Percentiles rank a stretch among this genome's conserved stretches.
These are phyloP conservation scores for Exsudoporus frostii DNA, from an alignment of 768 basidiomycete genomes.

Conservation along the genomic window DNA sequence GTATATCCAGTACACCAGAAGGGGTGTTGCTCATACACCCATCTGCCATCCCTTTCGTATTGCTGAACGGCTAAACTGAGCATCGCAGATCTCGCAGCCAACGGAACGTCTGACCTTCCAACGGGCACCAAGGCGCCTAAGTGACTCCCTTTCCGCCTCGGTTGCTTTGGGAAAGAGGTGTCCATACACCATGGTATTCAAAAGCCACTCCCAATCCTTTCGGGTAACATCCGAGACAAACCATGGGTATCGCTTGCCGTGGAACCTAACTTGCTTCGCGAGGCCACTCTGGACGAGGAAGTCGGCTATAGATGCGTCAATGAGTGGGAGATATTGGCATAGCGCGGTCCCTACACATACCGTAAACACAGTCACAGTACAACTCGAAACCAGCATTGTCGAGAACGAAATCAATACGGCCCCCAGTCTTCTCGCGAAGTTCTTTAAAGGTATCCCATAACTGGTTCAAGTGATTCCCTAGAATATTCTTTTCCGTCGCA, in stretches of 20 bases:
- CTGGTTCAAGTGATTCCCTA: constrained; percentile 74
- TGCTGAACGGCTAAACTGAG: constrained; percentile 42
- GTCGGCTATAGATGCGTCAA: constrained; percentile 60
- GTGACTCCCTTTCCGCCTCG: constrained; percentile 77
- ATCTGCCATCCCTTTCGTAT: constrained; percentile 90
- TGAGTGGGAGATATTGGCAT: not conserved
- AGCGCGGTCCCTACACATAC: constrained; percentile 36
- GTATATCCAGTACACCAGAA: constrained; percentile 98
- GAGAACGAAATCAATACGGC: constrained; percentile 76
- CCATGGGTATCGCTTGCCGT: constrained; percentile 95
- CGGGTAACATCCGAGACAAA: constrained; percentile 92
- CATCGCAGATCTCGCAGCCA: not conserved
- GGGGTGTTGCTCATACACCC: constrained; percentile 92
- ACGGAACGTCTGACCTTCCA: constrained; percentile 68
- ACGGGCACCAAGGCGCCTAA: constrained; percentile 72
- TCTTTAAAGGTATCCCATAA: constrained; percentile 75
- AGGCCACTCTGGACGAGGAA: constrained; percentile 90
- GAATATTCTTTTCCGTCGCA: constrained; percentile 93
- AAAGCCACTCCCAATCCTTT: constrained; percentile 92
- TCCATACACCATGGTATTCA: constrained; percentile 86
- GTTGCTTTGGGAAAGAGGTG: constrained; percentile 85
- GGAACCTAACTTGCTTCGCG: constrained; percentile 83
- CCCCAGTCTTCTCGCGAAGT: constrained; percentile 66
- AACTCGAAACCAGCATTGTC: constrained; percentile 86
- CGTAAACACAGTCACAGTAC: constrained; percentile 85